Evolutionary conservation across 805 yeast species (phyloP).

Genomic region (Sugiyamaella smithiae): DNA sequence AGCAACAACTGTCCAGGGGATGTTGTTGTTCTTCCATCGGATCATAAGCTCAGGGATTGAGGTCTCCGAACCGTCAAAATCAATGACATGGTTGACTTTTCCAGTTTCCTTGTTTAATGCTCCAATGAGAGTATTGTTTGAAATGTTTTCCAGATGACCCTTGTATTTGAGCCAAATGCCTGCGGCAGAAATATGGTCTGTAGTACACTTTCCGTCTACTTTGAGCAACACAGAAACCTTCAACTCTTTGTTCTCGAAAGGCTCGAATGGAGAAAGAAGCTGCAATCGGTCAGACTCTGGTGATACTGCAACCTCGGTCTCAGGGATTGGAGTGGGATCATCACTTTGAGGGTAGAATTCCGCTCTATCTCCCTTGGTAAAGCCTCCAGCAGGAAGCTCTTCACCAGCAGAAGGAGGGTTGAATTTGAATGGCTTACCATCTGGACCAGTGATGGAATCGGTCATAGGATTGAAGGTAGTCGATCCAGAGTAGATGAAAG

Average conservation of each 20-base stretch:
- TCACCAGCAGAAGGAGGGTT: constrained; percentile 72
- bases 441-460: constrained; percentile 64
- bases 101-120: constrained; percentile 97
- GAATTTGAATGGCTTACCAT: constrained; percentile 76
- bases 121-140: constrained; percentile 92
- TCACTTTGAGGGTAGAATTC: constrained; percentile 66
- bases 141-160: constrained; percentile 94
- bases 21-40: constrained; percentile 81
- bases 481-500: constrained; percentile 93
- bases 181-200: constrained; percentile 98
- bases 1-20: constrained; percentile 94
- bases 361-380: constrained; percentile 61
- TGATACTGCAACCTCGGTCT: constrained; percentile 63
- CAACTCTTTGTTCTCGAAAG: constrained; percentile 86
- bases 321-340: constrained; percentile 63
- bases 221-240: constrained; percentile 73
- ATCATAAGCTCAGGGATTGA: constrained; percentile 96
- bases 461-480: constrained; percentile 88
- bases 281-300: constrained; percentile 92
- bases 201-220: constrained; percentile 97
- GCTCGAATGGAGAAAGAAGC: constrained; percentile 72
- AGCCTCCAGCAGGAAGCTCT: constrained; percentile 78
- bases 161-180: constrained; percentile 98
- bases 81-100: constrained; percentile 87
- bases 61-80: constrained; percentile 70